Conservation (phyloP, 129 eudicot genomes). For the Silybum marianum region DNA sequence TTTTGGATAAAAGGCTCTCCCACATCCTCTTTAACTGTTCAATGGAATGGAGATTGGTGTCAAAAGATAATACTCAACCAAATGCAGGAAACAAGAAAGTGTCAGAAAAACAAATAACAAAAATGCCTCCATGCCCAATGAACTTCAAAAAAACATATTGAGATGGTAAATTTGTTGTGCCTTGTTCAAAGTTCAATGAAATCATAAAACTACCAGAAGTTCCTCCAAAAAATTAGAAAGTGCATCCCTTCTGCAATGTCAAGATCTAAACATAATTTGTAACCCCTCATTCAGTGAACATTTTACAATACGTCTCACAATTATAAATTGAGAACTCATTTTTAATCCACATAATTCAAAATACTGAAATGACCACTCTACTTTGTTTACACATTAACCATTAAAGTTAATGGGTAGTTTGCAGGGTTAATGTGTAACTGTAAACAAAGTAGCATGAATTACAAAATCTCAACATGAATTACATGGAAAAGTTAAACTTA, state of each 20-base stretch:
- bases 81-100: not conserved
- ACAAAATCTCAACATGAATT: not conserved
- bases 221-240: not conserved
- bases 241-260: not conserved
- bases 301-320: not conserved
- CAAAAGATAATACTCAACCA: not conserved
- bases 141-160: not conserved
- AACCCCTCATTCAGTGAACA: not conserved
- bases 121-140: not conserved
- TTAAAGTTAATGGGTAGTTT: not conserved
- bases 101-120: not conserved
- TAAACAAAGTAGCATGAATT: no score
- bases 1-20: slow-evolving; percentile 36
- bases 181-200: not conserved
- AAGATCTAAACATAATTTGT: not conserved
- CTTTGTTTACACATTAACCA: not conserved
- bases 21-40: slow-evolving; percentile 39
- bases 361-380: not conserved
- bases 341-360: not conserved
- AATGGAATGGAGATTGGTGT: not conserved
- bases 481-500: slow-evolving; percentile 1
- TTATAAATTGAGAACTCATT: not conserved
- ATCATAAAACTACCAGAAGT: not conserved
- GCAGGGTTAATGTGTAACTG: no score
- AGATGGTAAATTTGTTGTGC: not conserved